A percentile compares a stretch with the other conserved stretches of the same genome.
Evolutionary conservation across 352 stramenopile species (phyloP).

Genomic region (Phytophthora kernoviae): DNA sequence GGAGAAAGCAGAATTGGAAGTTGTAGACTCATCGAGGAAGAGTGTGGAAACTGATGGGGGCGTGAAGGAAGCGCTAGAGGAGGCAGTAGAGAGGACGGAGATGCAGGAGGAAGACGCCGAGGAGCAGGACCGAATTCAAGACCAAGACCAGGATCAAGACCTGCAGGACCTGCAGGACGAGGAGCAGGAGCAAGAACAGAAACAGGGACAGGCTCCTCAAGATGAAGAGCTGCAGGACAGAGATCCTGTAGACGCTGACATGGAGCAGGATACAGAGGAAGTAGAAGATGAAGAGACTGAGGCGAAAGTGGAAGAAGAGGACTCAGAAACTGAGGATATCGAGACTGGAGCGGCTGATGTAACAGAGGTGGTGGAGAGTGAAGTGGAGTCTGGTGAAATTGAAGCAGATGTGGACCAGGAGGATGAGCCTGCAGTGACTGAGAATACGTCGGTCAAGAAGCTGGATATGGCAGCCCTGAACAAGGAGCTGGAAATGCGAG

Average conservation of each 20-base stretch:
- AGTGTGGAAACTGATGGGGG: not conserved
- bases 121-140: constrained; percentile 5
- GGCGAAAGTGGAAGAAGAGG: constrained; percentile 2
- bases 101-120: not conserved
- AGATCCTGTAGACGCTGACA: constrained; percentile 4
- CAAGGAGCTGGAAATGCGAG: constrained; percentile 51
- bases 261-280: constrained; percentile 12
- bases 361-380: not conserved
- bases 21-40: not conserved
- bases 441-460: not conserved
- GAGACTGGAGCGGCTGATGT: not conserved
- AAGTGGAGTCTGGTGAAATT: not conserved
- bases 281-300: constrained; percentile 10
- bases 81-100: constrained; percentile 1
- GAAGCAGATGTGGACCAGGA: constrained; percentile 9
- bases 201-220: not conserved
- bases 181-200: constrained; percentile 7
- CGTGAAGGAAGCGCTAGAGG: not conserved
- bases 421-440: not conserved
- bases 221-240: not conserved
- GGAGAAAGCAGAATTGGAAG: constrained; percentile 1
- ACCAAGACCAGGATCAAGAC: not conserved
- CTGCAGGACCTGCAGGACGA: not conserved
- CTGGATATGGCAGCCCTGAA: constrained; percentile 29
- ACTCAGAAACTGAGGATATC: not conserved